These are phyloP conservation scores for Combretum micranthum DNA, from an alignment of 345 rosid genomes.

Conservation along the genomic window DNA sequence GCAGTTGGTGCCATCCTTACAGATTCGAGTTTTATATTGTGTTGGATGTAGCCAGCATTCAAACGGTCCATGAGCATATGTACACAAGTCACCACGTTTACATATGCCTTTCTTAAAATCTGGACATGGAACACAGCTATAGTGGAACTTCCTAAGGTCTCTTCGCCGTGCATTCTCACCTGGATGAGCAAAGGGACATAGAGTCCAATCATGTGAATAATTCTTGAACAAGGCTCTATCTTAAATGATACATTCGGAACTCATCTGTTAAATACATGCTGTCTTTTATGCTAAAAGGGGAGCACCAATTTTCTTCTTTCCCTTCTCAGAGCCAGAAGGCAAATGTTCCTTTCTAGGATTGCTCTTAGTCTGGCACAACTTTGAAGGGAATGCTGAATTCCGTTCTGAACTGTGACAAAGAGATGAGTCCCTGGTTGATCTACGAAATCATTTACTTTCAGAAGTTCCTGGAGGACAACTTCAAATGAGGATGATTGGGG, in stretches of 20 bases:
- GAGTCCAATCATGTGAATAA: constrained; percentile 99
- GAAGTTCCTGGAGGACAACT: constrained; percentile 59
- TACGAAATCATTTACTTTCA: constrained; percentile 43
- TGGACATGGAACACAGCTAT: constrained; percentile 95
- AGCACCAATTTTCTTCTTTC: constrained; percentile 81
- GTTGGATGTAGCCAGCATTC: constrained; percentile 99
- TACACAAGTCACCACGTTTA: constrained; percentile 90
- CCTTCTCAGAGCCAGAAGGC: constrained; percentile 46
- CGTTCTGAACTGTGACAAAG: constrained; percentile 26
- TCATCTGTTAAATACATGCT: constrained; percentile 90
- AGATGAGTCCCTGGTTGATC: constrained; percentile 35
- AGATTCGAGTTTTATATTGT: constrained; percentile 81
- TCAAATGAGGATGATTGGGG: constrained; percentile 52
- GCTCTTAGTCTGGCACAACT: too few relatives aligned
- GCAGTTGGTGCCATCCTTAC: constrained; percentile 84
- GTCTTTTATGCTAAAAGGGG: constrained; percentile 86
- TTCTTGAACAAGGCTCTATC: constrained; percentile 87
- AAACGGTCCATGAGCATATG: constrained; percentile 94
- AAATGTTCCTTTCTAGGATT: constrained; percentile 39
- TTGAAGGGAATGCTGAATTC: constrained; percentile 48
- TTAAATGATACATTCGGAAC: constrained; percentile 96
- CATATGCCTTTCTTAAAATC: constrained; percentile 92
- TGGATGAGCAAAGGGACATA: constrained; percentile 95
- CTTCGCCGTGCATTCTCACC: constrained; percentile 97
- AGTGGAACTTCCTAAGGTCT: constrained; percentile 93